Evolutionary conservation across 495 filamentous ascomycete species (phyloP).

Genomic region (Daldinia grandis): DNA sequence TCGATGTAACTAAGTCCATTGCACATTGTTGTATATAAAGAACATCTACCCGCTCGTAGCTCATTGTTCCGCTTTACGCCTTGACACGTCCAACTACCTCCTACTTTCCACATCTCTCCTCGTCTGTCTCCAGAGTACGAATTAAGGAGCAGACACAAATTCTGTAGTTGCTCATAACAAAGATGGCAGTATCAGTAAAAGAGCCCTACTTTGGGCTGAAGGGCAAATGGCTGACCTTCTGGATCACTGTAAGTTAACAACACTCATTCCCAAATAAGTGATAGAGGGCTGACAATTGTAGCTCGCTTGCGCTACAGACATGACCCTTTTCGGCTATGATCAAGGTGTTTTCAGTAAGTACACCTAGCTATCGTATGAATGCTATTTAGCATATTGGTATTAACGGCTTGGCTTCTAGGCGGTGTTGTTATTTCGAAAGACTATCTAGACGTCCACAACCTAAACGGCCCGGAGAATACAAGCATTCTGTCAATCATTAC

Average conservation of each 20-base stretch:
- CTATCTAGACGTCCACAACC: conserved; percentile 62
- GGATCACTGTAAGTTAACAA: conserved; percentile 58
- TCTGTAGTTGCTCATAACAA: background rate
- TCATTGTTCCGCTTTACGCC: background rate
- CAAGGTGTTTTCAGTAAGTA: conserved; percentile 50
- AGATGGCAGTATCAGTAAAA: conserved; percentile 36
- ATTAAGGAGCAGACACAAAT: conserved; percentile 3
- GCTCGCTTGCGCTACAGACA: conserved; percentile 64
- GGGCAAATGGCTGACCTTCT: conserved; percentile 66
- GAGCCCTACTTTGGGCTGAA: conserved; percentile 66
- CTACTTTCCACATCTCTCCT: background rate
- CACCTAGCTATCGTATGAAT: background rate
- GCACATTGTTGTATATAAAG: conserved; percentile 25
- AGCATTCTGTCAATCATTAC: conserved; percentile 65
- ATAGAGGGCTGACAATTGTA: conserved; percentile 28
- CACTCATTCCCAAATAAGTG: background rate
- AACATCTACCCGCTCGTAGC: background rate
- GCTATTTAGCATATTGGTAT: background rate
- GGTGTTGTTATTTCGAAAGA: conserved; percentile 66
- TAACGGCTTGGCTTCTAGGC: conserved; percentile 44
- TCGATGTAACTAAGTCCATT: too few species aligned
- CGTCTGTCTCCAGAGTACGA: conserved; percentile 6
- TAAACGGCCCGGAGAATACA: conserved; percentile 58
- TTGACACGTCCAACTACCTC: conserved; percentile 4
- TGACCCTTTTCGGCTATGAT: conserved; percentile 69